Evolutionary conservation across 129 eudicot species (phyloP).

Genomic region (Ambrosia artemisiifolia): DNA sequence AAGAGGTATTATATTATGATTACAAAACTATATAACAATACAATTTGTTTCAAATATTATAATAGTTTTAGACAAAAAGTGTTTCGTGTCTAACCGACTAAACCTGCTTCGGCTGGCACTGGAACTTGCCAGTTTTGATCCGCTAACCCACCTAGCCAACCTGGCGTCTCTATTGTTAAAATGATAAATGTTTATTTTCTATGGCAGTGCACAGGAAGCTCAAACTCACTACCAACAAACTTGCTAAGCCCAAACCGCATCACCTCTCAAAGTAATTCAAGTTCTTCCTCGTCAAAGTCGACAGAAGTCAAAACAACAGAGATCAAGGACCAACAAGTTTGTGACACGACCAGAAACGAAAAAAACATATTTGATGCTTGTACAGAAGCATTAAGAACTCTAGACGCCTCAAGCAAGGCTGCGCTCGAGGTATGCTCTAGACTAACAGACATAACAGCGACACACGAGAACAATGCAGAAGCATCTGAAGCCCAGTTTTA

Average conservation of each 20-base stretch:
- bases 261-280: conserved; percentile 10
- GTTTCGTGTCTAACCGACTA: not conserved
- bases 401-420: conserved; percentile 53
- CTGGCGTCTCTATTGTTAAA: not conserved
- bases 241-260: not conserved
- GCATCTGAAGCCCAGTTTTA: conserved; percentile 40
- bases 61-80: not conserved
- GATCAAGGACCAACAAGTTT: conserved; percentile 24
- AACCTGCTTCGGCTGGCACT: not conserved
- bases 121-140: too few relatives aligned
- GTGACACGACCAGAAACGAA: conserved; percentile 6
- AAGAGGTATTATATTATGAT: conserved; percentile 22
- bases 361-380: conserved; percentile 33
- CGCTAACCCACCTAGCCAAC: not conserved
- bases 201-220: conserved; percentile 16
- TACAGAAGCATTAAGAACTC: conserved; percentile 44
- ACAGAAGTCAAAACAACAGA: conserved; percentile 6
- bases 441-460: conserved; percentile 19
- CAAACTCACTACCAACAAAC: conserved; percentile 15
- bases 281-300: conserved; percentile 18
- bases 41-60: not conserved
- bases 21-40: not conserved
- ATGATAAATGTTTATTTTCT: not conserved
- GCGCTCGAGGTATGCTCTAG: conserved; percentile 43
- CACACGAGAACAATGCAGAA: conserved; percentile 17